Evolutionary conservation across 768 basidiomycete species (phyloP).

Genomic region (Piloderma croceum): DNA sequence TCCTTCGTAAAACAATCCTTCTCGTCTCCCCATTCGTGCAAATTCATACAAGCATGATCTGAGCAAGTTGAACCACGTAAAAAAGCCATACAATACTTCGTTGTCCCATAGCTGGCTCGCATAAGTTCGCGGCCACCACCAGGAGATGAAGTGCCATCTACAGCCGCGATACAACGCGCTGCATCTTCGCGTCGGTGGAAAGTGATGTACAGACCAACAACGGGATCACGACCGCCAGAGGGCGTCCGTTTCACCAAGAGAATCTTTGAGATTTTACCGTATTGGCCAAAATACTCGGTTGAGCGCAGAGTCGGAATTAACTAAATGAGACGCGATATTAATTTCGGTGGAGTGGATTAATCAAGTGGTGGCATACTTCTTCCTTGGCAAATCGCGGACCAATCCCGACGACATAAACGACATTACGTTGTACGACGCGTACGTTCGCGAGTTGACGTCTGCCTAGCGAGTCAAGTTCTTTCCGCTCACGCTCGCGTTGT

Average conservation of each 20-base stretch:
- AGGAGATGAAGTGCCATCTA: conserved; percentile 90
- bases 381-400: conserved; percentile 93
- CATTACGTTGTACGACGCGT: conserved; percentile 92
- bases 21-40: conserved; percentile 99
- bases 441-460: conserved; percentile 87
- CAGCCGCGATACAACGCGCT: conserved; percentile 83
- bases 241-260: conserved; percentile 85
- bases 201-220: conserved; percentile 94
- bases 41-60: conserved; percentile 86
- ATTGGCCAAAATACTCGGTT: conserved; percentile 96
- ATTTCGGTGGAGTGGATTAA: conserved; percentile 7
- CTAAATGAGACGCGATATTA: conserved; percentile 32
- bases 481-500: conserved; percentile 89
- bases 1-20: conserved; percentile 97
- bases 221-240: conserved; percentile 64
- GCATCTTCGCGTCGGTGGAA: conserved; percentile 94
- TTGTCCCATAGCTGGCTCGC: conserved; percentile 93
- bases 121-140: conserved; percentile 83
- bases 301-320: conserved; percentile 89
- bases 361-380: conserved; percentile 56
- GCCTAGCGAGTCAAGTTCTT: conserved; percentile 84
- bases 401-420: conserved; percentile 94
- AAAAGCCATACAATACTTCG: conserved; percentile 96
- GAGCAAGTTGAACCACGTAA: conserved; percentile 79
- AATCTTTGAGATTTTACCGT: conserved; percentile 96